Percentiles rank a stretch among this genome's conserved stretches.
These are phyloP conservation scores for Lactifluus hygrophoroides DNA, from an alignment of 768 basidiomycete species.

Conservation along the genomic window DNA sequence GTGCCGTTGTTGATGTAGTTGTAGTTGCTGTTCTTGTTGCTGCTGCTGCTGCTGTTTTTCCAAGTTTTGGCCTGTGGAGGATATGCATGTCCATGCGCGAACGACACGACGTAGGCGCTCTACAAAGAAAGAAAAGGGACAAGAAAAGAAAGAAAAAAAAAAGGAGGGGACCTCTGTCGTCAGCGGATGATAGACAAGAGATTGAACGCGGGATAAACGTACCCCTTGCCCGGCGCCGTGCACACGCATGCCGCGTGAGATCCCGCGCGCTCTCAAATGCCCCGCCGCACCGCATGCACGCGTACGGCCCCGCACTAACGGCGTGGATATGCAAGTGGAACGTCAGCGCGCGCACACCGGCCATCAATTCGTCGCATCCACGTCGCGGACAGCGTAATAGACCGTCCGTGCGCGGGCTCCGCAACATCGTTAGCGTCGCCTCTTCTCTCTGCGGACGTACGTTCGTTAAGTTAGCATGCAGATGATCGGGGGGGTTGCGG, in stretches of 20 bases:
- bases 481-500: too few species aligned
- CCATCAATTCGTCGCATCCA: constrained; percentile 12
- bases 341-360: constrained; percentile 16
- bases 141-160: too few species aligned
- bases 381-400: constrained; percentile 10
- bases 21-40: not conserved
- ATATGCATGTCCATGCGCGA: constrained; percentile 14
- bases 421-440: constrained; percentile 15
- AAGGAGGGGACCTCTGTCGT: not conserved
- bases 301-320: constrained; percentile 1
- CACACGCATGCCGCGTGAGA: constrained; percentile 14
- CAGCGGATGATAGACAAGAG: not conserved
- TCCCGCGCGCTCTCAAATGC: constrained; percentile 15
- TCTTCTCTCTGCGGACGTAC: constrained; percentile 19
- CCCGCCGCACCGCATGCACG: constrained; percentile 12
- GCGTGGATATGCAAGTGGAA: constrained; percentile 20
- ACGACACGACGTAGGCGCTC: constrained; percentile 11
- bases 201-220: not conserved
- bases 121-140: not conserved
- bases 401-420: constrained; percentile 2
- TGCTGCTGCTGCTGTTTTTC: not conserved
- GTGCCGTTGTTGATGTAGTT: not conserved
- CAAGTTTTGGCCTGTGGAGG: not conserved
- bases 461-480: too few species aligned
- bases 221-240: constrained; percentile 14